Percentiles rank a stretch among this genome's conserved stretches.
These are phyloP conservation scores for Zychaea mexicana DNA, from an alignment of 371 early-diverging fungal genomes.

Conservation along the genomic window DNA sequence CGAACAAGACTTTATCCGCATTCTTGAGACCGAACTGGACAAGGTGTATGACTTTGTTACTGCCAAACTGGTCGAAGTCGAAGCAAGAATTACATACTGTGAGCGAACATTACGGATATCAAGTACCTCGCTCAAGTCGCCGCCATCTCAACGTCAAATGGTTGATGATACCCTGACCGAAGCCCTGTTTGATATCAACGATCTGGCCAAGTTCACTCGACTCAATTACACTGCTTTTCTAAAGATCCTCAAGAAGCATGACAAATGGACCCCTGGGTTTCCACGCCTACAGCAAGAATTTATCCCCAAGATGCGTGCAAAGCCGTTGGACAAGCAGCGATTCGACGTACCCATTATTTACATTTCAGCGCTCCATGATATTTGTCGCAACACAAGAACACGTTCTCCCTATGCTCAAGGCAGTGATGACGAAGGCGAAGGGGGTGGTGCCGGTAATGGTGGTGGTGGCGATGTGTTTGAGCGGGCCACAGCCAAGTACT, in stretches of 20 bases:
- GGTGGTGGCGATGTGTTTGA: conserved; percentile 78
- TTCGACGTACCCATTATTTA: conserved; percentile 85
- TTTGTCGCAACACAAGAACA: conserved; percentile 63
- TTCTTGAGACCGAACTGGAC: conserved; percentile 83
- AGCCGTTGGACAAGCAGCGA: conserved; percentile 83
- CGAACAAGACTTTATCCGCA: conserved; percentile 81
- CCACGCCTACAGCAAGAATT: conserved; percentile 52
- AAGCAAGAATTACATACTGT: conserved; percentile 75
- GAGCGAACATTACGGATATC: conserved; percentile 34
- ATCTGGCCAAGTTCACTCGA: conserved; percentile 87
- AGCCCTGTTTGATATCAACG: conserved; percentile 82
- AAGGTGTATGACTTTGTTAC: conserved; percentile 78
- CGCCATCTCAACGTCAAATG: conserved; percentile 51
- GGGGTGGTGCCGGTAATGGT: too few relatives aligned
- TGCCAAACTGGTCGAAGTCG: conserved; percentile 84
- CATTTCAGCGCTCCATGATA: conserved; percentile 84
- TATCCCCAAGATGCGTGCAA: conserved; percentile 75
- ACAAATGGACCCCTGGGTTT: conserved; percentile 62
- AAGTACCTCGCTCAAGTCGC: conserved; percentile 21
- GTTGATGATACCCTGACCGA: conserved; percentile 75
- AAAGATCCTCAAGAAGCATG: conserved; percentile 95
- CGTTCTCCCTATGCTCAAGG: conserved; percentile 12
- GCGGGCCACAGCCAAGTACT: conserved; percentile 91
- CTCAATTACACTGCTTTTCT: conserved; percentile 92
- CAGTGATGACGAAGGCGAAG: conserved; percentile 53